Percentiles rank a stretch among this genome's conserved stretches.
Conservation (phyloP, 768 basidiomycete species). For the Clitopilus passeckerianus region DNA sequence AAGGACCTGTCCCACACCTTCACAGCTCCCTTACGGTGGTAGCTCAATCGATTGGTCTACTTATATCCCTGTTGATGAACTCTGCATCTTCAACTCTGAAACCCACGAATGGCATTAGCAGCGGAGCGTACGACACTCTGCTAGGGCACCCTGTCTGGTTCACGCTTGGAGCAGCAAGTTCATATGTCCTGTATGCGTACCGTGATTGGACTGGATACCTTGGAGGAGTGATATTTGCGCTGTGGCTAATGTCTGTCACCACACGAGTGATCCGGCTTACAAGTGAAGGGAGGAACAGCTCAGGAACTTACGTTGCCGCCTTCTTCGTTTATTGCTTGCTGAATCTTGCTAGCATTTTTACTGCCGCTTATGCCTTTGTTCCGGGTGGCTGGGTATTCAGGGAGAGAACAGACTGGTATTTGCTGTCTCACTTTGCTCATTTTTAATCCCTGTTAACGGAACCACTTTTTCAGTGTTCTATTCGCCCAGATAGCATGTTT, state of each 20-base stretch:
- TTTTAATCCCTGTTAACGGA: not conserved
- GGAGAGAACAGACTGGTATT: slow-evolving; percentile 73
- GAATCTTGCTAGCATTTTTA: slow-evolving; percentile 69
- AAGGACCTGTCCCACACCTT: slow-evolving; percentile 69
- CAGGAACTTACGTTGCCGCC: slow-evolving; percentile 48
- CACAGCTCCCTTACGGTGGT: slow-evolving; percentile 67
- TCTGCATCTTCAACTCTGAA: slow-evolving; percentile 9
- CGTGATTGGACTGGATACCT: slow-evolving; percentile 67
- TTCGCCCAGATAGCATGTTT: slow-evolving; percentile 47
- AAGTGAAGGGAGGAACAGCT: slow-evolving; percentile 34
- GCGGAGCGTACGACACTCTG: slow-evolving; percentile 20
- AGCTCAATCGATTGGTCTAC: slow-evolving; percentile 54
- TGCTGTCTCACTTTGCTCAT: slow-evolving; percentile 10
- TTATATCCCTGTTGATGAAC: slow-evolving; percentile 27
- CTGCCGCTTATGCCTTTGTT: slow-evolving; percentile 88
- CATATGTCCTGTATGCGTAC: slow-evolving; percentile 53
- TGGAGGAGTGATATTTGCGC: slow-evolving; percentile 57
- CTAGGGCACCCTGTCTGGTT: slow-evolving; percentile 46
- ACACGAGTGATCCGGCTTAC: slow-evolving; percentile 50
- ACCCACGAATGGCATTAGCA: not conserved
- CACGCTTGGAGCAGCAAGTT: slow-evolving; percentile 42
- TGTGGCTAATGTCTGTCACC: slow-evolving; percentile 61
- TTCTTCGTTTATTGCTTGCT: slow-evolving; percentile 60
- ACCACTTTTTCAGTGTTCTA: slow-evolving; percentile 38
- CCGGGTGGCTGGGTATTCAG: slow-evolving; percentile 72